phyloP scores from a whole-genome alignment of 2,329 filamentous ascomycete genomes.

The Apiospora pterosperma region DNA sequence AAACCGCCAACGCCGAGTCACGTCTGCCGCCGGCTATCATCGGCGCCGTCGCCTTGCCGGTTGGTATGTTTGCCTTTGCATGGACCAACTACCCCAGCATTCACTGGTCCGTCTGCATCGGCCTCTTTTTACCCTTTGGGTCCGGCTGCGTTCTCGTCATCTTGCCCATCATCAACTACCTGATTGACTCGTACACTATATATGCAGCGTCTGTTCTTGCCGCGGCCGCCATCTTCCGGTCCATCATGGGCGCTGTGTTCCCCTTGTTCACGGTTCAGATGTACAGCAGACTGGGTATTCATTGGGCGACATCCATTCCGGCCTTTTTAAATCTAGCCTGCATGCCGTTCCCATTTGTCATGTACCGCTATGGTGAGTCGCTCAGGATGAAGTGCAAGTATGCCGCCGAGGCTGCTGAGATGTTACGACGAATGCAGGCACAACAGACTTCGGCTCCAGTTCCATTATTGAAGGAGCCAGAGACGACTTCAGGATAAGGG shows the following conservation, averaged over 20 bases:
- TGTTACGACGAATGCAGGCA: not conserved
- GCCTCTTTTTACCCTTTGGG: conserved; percentile 33
- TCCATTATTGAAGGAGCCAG: no score
- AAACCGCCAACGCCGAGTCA: conserved; percentile 57
- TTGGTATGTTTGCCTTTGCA: conserved; percentile 52
- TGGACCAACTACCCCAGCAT: conserved; percentile 43
- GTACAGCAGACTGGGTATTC: conserved; percentile 60
- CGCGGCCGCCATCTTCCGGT: conserved; percentile 57
- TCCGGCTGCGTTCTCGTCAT: conserved; percentile 46
- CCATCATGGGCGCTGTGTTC: conserved; percentile 58
- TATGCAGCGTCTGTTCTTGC: conserved; percentile 61
- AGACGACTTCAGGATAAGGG: no score
- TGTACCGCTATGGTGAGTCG: conserved; percentile 65
- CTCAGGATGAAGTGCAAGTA: conserved; percentile 69
- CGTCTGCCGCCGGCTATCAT: conserved; percentile 59
- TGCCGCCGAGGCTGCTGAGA: conserved; percentile 52
- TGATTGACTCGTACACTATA: conserved; percentile 41
- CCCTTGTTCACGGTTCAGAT: conserved; percentile 56
- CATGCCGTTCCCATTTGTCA: conserved; percentile 71
- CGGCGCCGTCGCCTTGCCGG: conserved; percentile 49
- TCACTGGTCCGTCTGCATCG: conserved; percentile 13
- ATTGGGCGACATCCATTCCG: conserved; percentile 73
- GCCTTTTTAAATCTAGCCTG: conserved; percentile 71
- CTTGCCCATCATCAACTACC: conserved; percentile 23
- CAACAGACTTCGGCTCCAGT: no score